phyloP scores from a whole-genome alignment of 2,329 filamentous ascomycete species.

The Chaetomiaceae sp. region DNA sequence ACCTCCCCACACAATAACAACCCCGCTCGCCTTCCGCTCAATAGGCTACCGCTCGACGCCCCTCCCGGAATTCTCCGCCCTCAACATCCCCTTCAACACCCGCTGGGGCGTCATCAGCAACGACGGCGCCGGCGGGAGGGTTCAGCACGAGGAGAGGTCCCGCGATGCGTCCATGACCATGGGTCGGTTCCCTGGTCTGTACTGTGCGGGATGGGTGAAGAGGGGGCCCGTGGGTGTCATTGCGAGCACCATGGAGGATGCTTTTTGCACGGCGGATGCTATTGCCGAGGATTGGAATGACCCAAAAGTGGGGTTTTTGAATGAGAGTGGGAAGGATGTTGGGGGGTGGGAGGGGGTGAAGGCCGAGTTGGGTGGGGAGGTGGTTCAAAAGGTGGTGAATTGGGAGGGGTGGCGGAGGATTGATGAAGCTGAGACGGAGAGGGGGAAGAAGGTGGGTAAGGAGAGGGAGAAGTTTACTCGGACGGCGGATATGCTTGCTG shows the following conservation, averaged over 20 bases:
- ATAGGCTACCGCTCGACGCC: conserved; percentile 87
- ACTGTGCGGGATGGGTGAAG: conserved; percentile 97
- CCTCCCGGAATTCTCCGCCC: conserved; percentile 66
- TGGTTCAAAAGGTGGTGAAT: conserved; percentile 58
- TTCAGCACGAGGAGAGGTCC: conserved; percentile 41
- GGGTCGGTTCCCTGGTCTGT: conserved; percentile 63
- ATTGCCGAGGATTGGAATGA: conserved; percentile 72
- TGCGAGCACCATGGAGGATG: conserved; percentile 91
- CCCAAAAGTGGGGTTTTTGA: conserved; percentile 36
- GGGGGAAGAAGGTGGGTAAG: conserved; percentile 66
- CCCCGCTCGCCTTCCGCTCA: conserved; percentile 80
- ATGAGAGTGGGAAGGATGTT: conserved; percentile 12
- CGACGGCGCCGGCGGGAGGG: conserved; percentile 67
- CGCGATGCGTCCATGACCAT: conserved; percentile 34
- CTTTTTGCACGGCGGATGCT: conserved; percentile 81
- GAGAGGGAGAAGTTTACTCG: conserved; percentile 67
- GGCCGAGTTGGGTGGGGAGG: conserved; percentile 48
- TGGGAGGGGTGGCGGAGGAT: conserved; percentile 87
- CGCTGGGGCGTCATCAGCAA: conserved; percentile 74
- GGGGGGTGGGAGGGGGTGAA: conserved; percentile 75
- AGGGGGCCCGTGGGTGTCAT: conserved; percentile 92
- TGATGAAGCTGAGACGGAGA: conserved; percentile 68
- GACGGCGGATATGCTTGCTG: conserved; percentile 54
- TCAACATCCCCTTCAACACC: conserved; percentile 75
- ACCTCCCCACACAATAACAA: conserved; percentile 47